Evolutionary conservation across 495 filamentous ascomycete genomes (phyloP), one percentile per base, ranked within the genome.

Genomic region (Aspergillus saccharolyticus): DNA sequence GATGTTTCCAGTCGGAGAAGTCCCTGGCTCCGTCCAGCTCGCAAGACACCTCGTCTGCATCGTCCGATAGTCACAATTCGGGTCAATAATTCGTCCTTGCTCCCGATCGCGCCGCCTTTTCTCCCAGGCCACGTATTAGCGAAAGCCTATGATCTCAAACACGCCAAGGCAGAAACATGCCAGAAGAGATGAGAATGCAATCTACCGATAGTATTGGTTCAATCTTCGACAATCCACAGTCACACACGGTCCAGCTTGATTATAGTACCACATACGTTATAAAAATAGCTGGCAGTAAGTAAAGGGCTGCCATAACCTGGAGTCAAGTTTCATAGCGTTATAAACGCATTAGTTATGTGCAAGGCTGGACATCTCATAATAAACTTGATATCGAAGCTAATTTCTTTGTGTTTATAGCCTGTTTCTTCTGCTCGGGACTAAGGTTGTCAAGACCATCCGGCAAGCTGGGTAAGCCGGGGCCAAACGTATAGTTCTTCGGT

Each of bases 261-360:
- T n/a, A n/a, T n/a, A n/a, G n/a, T n/a, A n/a, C n/a, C n/a, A n/a
- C n/a, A n/a, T n/a, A n/a, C n/a, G n/a, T n/a, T n/a, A n/a, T n/a
- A n/a, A n/a, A n/a, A n/a, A n/a, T n/a, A n/a, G n/a, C n/a, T n/a
- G n/a, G n/a, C n/a, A n/a, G 25, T 28, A 59, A 9, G 50, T 56
- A 46, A 65, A 68, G 10, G 60, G 59, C 49, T 68, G 57, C 63
- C 63, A 63, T 44, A 64, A 43, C 45, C 49, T 51, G 22, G 49
- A 51, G 21, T 59, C 57, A 15, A 60, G 62, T 30, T 22, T 59
- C 60, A 65, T 59, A 20, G 57, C 58, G 43, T 60, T 53, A 44
- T 60, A 66, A 45, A 64, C 58, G 28, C 20, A 51, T 16, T 58
- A 54, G 22, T 58, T 65, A 50, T 55, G 49, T 55, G 24, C 48